Evolutionary conservation across 2,329 filamentous ascomycete species (phyloP), one percentile per base, ranked within the genome.

Genomic region (Hymenotorrendiella dingleyae): DNA sequence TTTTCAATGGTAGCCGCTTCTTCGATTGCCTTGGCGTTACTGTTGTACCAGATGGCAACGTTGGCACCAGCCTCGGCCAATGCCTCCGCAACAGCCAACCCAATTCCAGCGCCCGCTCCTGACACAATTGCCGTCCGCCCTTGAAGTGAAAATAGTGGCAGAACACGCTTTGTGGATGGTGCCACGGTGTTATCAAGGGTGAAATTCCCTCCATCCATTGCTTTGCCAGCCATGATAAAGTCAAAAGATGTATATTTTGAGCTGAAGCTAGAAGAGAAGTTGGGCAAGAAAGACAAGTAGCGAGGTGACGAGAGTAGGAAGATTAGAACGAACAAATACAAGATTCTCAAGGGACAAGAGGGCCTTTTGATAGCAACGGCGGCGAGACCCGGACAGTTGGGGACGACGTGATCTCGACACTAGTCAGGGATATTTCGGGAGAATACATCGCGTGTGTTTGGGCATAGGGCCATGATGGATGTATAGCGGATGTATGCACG

Each of bases 1-100:
- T 76, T 70, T 56, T 77, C 78, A 34, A 87, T 80, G 20, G 78
- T 76, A 23, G 71, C 70, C 0, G 83, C 82, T 44, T 77, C 71
- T 12, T 75, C 69, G 10, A 78, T 59, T 10, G 81, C 80, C 53
- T 80, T 75, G 56, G 75, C 73, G 64, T 86, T 86, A 62, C 69
- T 76, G 59, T 84, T 82, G 54, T 74, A 76, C 60, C 72, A 74
- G 56, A 74, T 58, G 7, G 71, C 67, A 6, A 73, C 61, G 29
- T 62, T 62, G 24, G 71, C 70, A 34, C 72, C 71, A 11, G 67
- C 66, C 30, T 63, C 61, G 10, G 68, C 61, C 2, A 73, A 60
- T 40, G 71, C 69, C 21, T 58, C 54, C 3, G 65, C 67, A 23
- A 71, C 68, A 23, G 67, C 68, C 9, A 62, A 59, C 19, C 70